Percentiles rank a stretch among this genome's conserved stretches.
These are phyloP conservation scores for Crucihimalaya himalaica DNA, from an alignment of 345 rosid species.

Conservation along the genomic window DNA sequence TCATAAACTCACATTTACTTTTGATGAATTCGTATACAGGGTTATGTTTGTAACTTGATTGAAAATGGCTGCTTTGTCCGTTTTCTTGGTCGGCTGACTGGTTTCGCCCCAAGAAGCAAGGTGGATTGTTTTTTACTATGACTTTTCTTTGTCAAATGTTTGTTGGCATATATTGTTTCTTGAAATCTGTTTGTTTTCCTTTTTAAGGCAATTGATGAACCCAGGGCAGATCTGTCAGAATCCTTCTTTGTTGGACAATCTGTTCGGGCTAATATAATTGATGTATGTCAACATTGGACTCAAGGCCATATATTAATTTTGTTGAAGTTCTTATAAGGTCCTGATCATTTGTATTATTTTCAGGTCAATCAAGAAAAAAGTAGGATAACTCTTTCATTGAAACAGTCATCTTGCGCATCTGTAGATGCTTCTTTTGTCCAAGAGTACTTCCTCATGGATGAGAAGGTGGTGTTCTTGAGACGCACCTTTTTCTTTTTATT, in stretches of 20 bases:
- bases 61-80: slow-evolving; percentile 96
- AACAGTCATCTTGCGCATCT: slow-evolving; percentile 87
- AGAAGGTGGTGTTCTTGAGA: slow-evolving; percentile 57
- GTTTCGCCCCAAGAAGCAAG: slow-evolving; percentile 88
- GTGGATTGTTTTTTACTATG: slow-evolving; percentile 40
- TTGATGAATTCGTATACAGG: slow-evolving; percentile 50
- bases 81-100: slow-evolving; percentile 94
- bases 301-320: slow-evolving; percentile 18
- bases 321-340: slow-evolving; percentile 19
- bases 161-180: slow-evolving; percentile 7
- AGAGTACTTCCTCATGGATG: slow-evolving; percentile 70
- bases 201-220: slow-evolving; percentile 72
- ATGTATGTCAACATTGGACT: slow-evolving; percentile 56
- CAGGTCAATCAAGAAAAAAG: slow-evolving; percentile 72
- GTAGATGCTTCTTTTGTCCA: slow-evolving; percentile 77
- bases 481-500: slow-evolving; percentile 6
- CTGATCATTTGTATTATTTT: slow-evolving; percentile 27
- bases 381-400: slow-evolving; percentile 78
- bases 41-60: slow-evolving; percentile 84
- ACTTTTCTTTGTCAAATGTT: background rate
- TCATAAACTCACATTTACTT: background rate
- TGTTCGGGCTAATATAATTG: slow-evolving; percentile 74
- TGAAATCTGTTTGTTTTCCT: slow-evolving; percentile 23
- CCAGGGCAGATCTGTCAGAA: slow-evolving; percentile 60
- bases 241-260: slow-evolving; percentile 90